These are phyloP conservation scores for Aspergillus versicolor DNA, from an alignment of 2,329 filamentous ascomycete genomes.

Conservation along the genomic window DNA sequence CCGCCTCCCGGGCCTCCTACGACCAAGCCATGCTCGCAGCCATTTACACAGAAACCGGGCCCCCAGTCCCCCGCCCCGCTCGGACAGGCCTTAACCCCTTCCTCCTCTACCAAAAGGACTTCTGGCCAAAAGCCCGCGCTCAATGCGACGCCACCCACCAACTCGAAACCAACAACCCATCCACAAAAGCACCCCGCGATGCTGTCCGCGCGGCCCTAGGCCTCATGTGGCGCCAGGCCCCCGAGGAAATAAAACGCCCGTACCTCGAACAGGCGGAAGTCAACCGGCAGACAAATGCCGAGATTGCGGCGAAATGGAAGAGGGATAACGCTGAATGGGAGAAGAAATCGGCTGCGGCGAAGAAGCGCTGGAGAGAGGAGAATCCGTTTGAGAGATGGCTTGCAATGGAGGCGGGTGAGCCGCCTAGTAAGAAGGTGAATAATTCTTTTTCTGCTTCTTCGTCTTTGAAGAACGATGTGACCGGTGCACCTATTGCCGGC, in stretches of 20 bases:
- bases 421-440: constrained; percentile 6
- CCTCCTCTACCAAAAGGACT: constrained; percentile 79
- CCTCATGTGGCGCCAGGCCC: constrained; percentile 83
- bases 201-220: constrained; percentile 84
- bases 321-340: constrained; percentile 57
- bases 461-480: background rate
- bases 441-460: background rate
- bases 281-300: constrained; percentile 68
- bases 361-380: constrained; percentile 39
- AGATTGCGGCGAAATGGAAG: constrained; percentile 71
- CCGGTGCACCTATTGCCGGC: background rate
- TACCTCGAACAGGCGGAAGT: constrained; percentile 72
- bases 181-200: constrained; percentile 65
- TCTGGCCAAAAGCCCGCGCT: constrained; percentile 61
- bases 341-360: constrained; percentile 36
- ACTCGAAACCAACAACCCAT: constrained; percentile 62
- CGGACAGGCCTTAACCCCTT: constrained; percentile 82
- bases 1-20: constrained; percentile 47
- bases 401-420: constrained; percentile 27
- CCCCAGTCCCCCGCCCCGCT: constrained; percentile 68
- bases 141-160: constrained; percentile 70
- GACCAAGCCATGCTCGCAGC: constrained; percentile 58
- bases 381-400: constrained; percentile 41
- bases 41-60: constrained; percentile 66
- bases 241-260: constrained; percentile 68